Evolutionary conservation across 2,329 filamentous ascomycete genomes (phyloP).

Genomic region (Aspergillus texensis): DNA sequence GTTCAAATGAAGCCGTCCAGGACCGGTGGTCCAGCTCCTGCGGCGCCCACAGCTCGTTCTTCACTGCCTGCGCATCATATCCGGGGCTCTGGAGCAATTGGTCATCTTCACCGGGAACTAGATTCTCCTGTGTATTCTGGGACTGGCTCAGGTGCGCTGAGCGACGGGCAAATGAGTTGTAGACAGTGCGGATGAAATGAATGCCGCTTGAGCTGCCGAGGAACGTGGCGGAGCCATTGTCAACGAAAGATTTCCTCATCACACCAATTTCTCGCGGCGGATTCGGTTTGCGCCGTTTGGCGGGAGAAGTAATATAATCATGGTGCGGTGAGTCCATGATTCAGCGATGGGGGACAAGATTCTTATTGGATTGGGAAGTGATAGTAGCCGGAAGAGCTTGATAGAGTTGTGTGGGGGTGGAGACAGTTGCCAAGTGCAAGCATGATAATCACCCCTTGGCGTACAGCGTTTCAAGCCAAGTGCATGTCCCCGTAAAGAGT

Average conservation of each 20-base stretch:
- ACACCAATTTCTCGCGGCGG: constrained; percentile 49
- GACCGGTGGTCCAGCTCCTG: constrained; percentile 35
- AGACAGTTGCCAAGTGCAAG: background rate
- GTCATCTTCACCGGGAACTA: constrained; percentile 62
- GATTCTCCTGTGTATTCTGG: constrained; percentile 34
- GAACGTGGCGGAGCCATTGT: constrained; percentile 55
- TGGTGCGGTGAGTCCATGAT: constrained; percentile 10
- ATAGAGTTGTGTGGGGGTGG: constrained; percentile 1
- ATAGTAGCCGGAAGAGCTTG: background rate
- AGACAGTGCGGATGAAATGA: constrained; percentile 61
- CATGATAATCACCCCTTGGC: background rate
- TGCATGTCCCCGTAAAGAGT: background rate
- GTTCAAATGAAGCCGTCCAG: constrained; percentile 49
- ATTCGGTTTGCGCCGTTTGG: constrained; percentile 33
- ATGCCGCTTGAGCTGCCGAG: constrained; percentile 62
- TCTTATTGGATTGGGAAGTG: background rate
- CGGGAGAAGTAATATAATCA: constrained; percentile 18
- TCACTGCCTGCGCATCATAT: background rate
- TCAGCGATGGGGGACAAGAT: background rate
- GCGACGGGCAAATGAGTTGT: constrained; percentile 49
- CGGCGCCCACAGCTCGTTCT: constrained; percentile 24
- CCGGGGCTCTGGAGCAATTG: constrained; percentile 36
- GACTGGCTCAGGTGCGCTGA: constrained; percentile 32
- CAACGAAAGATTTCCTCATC: constrained; percentile 54
- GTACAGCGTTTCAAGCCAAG: background rate